Evolutionary conservation across 1,284 basidiomycete genomes (phyloP).

Genomic region (Phlebopus sp.): DNA sequence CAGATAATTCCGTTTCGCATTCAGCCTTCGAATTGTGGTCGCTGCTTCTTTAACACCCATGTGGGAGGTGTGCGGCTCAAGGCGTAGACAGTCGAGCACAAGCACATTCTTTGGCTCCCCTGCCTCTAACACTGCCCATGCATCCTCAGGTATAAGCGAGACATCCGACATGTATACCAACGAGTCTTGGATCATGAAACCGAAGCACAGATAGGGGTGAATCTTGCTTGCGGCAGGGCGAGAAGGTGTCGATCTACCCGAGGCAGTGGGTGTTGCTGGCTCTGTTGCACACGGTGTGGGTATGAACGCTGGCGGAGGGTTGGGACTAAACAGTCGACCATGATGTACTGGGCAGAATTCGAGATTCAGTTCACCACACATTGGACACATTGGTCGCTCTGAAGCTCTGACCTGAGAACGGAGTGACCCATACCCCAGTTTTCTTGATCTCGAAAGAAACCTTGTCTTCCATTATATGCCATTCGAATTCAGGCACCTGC

Average conservation of each 20-base stretch:
- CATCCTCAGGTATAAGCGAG: slow-evolving; percentile 67
- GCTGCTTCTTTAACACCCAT: slow-evolving; percentile 64
- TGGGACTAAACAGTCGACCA: slow-evolving; percentile 53
- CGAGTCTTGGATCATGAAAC: slow-evolving; percentile 66
- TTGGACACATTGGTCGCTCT: neutral
- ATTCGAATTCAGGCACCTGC: slow-evolving; percentile 74
- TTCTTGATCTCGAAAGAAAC: slow-evolving; percentile 62
- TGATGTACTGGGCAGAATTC: slow-evolving; percentile 51
- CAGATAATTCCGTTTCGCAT: slow-evolving; percentile 61
- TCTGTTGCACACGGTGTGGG: slow-evolving; percentile 43
- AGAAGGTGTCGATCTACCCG: slow-evolving; percentile 13
- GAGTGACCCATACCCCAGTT: slow-evolving; percentile 61
- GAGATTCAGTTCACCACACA: neutral
- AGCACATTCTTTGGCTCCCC: slow-evolving; percentile 48
- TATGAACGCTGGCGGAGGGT: slow-evolving; percentile 37
- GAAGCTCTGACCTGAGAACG: slow-evolving; percentile 52
- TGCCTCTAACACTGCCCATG: slow-evolving; percentile 53
- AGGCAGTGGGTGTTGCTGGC: slow-evolving; percentile 43
- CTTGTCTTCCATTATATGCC: slow-evolving; percentile 71
- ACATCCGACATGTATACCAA: slow-evolving; percentile 75
- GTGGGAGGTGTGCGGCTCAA: slow-evolving; percentile 65
- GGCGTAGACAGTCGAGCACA: slow-evolving; percentile 69
- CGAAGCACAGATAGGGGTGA: slow-evolving; percentile 66
- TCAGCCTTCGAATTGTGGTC: slow-evolving; percentile 49
- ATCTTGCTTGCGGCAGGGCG: slow-evolving; percentile 22